These are phyloP conservation scores for Zygosaccharomyces rouxii DNA, from an alignment of 805 yeast genomes.

Conservation along the genomic window DNA sequence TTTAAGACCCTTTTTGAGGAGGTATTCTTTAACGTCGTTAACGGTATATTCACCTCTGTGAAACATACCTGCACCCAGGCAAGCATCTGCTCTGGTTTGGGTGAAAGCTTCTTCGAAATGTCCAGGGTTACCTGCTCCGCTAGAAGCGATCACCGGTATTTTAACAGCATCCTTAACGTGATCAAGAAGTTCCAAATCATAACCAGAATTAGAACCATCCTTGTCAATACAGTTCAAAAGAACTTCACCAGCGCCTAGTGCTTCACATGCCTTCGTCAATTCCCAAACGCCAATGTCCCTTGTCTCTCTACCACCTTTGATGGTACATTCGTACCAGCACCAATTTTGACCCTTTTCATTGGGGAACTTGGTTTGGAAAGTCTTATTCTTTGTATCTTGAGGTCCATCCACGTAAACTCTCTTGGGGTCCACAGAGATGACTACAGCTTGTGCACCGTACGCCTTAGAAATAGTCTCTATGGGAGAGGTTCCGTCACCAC, in stretches of 20 bases:
- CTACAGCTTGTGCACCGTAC: constrained; percentile 96
- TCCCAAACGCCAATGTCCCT: constrained; percentile 90
- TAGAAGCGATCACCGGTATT: constrained; percentile 94
- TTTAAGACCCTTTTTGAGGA: constrained; percentile 55
- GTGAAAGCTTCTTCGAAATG: constrained; percentile 87
- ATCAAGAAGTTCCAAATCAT: constrained; percentile 76
- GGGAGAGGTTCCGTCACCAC: constrained; percentile 72
- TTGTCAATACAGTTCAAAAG: constrained; percentile 91
- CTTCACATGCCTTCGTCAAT: constrained; percentile 82
- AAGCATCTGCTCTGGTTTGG: constrained; percentile 86
- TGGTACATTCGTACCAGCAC: constrained; percentile 93
- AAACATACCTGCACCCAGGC: constrained; percentile 98
- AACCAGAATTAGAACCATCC: constrained; percentile 95
- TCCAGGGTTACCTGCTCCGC: constrained; percentile 93
- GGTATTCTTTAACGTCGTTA: constrained; percentile 67
- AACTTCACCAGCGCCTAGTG: constrained; percentile 94
- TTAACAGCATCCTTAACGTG: constrained; percentile 72
- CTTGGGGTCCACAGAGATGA: constrained; percentile 96
- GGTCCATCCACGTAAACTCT: constrained; percentile 68
- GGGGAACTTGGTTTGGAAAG: constrained; percentile 56
- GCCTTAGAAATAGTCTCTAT: constrained; percentile 89
- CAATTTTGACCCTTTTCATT: constrained; percentile 89
- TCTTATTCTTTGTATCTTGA: constrained; percentile 52
- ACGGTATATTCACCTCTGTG: constrained; percentile 94
- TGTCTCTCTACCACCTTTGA: constrained; percentile 92